phyloP scores from a whole-genome alignment of 192 early-diverging fungal genomes.

The Gryganskiella cystojenkinii region DNA sequence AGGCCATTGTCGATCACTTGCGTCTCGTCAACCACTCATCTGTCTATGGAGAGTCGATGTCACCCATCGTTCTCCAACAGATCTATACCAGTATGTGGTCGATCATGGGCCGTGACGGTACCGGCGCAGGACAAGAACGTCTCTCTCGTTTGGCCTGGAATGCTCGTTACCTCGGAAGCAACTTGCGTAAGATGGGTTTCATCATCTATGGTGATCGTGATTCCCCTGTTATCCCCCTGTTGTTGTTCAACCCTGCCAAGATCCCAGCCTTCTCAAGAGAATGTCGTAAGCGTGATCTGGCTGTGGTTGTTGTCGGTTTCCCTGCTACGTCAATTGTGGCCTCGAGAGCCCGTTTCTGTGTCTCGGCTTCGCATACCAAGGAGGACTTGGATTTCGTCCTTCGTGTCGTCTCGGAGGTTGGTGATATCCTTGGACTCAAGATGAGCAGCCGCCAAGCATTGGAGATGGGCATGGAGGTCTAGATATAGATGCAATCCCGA shows the following conservation, averaged over 20 bases:
- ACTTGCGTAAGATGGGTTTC: constrained; percentile 90
- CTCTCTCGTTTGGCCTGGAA: constrained; percentile 91
- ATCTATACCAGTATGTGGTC: constrained; percentile 90
- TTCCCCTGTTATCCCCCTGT: constrained; percentile 90
- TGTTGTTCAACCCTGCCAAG: constrained; percentile 96
- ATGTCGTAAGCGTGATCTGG: constrained; percentile 87
- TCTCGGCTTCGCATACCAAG: constrained; percentile 93
- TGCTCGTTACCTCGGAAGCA: constrained; percentile 82
- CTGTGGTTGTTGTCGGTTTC: constrained; percentile 96
- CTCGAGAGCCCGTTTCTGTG: constrained; percentile 93
- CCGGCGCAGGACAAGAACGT: constrained; percentile 82
- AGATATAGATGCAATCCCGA: background rate
- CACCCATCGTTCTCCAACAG: constrained; percentile 88
- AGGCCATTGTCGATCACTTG: constrained; percentile 83
- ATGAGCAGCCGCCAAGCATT: constrained; percentile 50
- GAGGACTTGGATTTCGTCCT: constrained; percentile 88
- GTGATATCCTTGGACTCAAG: constrained; percentile 78
- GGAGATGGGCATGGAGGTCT: constrained; percentile 48
- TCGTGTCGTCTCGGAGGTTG: constrained; percentile 77
- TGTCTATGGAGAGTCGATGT: constrained; percentile 93
- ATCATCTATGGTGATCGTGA: constrained; percentile 91
- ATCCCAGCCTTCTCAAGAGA: constrained; percentile 97
- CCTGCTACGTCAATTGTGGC: constrained; percentile 99
- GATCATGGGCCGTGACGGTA: constrained; percentile 93
- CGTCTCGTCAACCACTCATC: constrained; percentile 83